These are phyloP conservation scores for Phaffia rhodozyma DNA, from an alignment of 1,284 basidiomycete species.

Conservation along the genomic window DNA sequence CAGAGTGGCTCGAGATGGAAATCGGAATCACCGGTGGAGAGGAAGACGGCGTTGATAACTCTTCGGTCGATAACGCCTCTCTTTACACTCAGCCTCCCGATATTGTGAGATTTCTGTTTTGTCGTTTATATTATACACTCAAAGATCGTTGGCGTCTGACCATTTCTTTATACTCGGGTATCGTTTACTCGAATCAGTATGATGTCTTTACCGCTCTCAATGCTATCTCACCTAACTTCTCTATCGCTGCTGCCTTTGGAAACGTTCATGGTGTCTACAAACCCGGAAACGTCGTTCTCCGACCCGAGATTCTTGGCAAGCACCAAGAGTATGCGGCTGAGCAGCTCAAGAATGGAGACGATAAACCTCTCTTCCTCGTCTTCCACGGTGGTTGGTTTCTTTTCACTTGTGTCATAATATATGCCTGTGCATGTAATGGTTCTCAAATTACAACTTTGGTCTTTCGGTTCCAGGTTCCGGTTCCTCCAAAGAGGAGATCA, in stretches of 20 bases:
- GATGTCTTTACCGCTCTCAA: conserved; percentile 77
- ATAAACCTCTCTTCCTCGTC: conserved; percentile 87
- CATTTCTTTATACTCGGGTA: conserved; percentile 90
- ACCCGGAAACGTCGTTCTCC: conserved; percentile 81
- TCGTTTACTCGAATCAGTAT: conserved; percentile 60
- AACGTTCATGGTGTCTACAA: conserved; percentile 97
- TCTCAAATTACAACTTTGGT: too few relatives aligned
- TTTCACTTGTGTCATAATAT: too few relatives aligned
- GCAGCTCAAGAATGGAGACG: conserved; percentile 51
- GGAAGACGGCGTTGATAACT: conserved; percentile 97
- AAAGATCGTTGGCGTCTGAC: conserved; percentile 87
- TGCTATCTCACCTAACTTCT: conserved; percentile 84
- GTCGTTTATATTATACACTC: conserved; percentile 46
- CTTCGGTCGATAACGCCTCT: conserved; percentile 80
- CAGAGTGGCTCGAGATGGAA: conserved; percentile 99
- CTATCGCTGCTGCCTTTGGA: conserved; percentile 88
- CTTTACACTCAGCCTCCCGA: conserved; percentile 98
- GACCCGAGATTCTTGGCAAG: conserved; percentile 79
- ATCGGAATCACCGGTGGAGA: conserved; percentile 99
- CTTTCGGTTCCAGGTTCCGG: conserved; percentile 46
- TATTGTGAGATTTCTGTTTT: conserved; percentile 96
- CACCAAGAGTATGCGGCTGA: conserved; percentile 70
- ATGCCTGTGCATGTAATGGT: too few relatives aligned
- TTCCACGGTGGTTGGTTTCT: conserved; percentile 77
- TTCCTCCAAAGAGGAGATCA: conserved; percentile 92